Evolutionary conservation across 805 yeast genomes (phyloP).

Genomic region (Scheffersomyces coipomensis): DNA sequence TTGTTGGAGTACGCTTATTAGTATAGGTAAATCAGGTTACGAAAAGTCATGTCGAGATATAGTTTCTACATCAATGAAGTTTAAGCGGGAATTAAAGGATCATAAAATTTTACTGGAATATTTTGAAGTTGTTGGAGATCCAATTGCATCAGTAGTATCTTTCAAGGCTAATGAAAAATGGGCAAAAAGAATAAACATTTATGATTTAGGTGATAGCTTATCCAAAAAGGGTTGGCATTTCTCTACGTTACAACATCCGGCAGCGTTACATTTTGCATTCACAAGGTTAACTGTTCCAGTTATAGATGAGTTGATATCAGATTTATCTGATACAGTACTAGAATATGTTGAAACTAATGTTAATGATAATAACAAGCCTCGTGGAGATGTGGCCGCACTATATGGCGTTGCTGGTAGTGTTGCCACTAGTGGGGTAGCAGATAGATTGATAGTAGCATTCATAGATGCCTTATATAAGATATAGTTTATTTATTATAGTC

Average conservation of each 20-base stretch:
- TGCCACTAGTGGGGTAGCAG: conserved; percentile 80
- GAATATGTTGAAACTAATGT: conserved; percentile 25
- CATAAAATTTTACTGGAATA: conserved; percentile 47
- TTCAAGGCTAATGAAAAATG: conserved; percentile 51
- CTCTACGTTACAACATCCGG: conserved; percentile 80
- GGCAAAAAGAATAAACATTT: conserved; percentile 53
- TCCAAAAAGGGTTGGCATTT: conserved; percentile 83
- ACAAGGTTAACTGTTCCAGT: conserved; percentile 68
- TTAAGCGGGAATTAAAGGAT: conserved; percentile 48
- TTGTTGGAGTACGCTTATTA: conserved; percentile 91
- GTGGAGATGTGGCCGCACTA: conserved; percentile 75
- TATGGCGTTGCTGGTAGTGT: conserved; percentile 97
- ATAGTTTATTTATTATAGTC: conserved; percentile 4
- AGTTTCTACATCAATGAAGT: conserved; percentile 57
- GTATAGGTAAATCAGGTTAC: conserved; percentile 85
- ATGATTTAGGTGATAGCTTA: conserved; percentile 74
- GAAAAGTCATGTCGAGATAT: conserved; percentile 63
- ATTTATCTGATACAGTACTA: conserved; percentile 45
- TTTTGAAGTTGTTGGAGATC: conserved; percentile 79
- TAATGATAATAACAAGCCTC: conserved; percentile 9
- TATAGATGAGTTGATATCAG: conserved; percentile 57
- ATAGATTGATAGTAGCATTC: conserved; percentile 72
- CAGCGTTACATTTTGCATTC: conserved; percentile 88
- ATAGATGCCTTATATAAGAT: conserved; percentile 75
- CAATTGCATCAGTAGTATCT: conserved; percentile 76